Percentiles rank a stretch among this genome's conserved stretches.
Evolutionary conservation across 2,329 filamentous ascomycete genomes (phyloP).

Genomic region (Fusarium sp.): DNA sequence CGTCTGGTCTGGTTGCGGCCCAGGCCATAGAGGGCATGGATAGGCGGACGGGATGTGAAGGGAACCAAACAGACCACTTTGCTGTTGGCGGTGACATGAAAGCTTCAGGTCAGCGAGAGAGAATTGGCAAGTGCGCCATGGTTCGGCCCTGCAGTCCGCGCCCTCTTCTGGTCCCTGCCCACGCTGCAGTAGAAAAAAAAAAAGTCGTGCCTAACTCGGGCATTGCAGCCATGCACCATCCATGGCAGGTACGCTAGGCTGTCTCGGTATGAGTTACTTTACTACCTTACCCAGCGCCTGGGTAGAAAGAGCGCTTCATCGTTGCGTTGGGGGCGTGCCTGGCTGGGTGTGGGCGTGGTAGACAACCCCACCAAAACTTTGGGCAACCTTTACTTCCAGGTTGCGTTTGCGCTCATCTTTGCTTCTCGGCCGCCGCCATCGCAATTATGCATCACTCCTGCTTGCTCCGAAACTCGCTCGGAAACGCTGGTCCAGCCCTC

Average conservation of each 20-base stretch:
- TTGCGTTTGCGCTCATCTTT: conserved; percentile 22
- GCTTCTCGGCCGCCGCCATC: neutral
- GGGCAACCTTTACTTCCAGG: conserved; percentile 20
- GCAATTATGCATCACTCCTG: neutral
- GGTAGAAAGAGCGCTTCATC: neutral
- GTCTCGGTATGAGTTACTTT: neutral
- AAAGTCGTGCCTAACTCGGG: conserved; percentile 2
- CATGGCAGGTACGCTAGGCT: conserved; percentile 7
- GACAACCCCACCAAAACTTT: neutral
- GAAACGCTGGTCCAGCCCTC: conserved; percentile 24
- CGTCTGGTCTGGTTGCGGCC: conserved; percentile 10
- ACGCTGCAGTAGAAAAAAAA: neutral
- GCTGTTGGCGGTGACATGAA: conserved; percentile 38
- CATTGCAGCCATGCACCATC: conserved; percentile 1
- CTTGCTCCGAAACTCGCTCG: conserved; percentile 37
- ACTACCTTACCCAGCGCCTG: conserved; percentile 1
- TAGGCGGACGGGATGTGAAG: neutral
- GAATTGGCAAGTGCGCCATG: conserved; percentile 15
- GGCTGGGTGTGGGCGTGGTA: neutral
- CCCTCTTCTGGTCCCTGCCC: conserved; percentile 17
- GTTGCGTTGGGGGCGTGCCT: neutral
- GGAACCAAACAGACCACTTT: conserved; percentile 28
- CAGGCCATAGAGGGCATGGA: conserved; percentile 9
- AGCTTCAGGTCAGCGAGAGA: conserved; percentile 34
- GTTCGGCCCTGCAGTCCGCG: conserved; percentile 21